Conservation (phyloP, 1,284 basidiomycete species). For the Apiotrichum akiyoshidainum region DNA sequence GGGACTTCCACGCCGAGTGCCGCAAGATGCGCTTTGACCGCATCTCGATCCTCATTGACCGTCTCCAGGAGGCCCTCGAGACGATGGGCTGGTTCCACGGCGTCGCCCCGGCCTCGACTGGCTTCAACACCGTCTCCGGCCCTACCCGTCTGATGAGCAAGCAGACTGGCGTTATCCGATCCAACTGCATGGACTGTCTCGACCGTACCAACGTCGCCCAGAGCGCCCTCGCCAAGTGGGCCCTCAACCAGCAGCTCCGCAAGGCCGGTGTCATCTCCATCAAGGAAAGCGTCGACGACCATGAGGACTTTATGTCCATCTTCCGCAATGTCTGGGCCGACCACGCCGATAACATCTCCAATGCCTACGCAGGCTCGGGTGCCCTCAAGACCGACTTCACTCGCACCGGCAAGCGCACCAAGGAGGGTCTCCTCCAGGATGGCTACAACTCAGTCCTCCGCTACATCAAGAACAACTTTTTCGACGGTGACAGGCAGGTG, state of each 20-base stretch:
- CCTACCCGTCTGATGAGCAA: slow-evolving; percentile 25
- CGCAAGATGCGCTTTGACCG: slow-evolving; percentile 93
- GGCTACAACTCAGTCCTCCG: slow-evolving; percentile 80
- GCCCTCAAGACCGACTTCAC: slow-evolving; percentile 98
- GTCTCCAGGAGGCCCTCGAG: slow-evolving; percentile 68
- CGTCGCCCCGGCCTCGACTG: slow-evolving; percentile 17
- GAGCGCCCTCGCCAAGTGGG: slow-evolving; percentile 78
- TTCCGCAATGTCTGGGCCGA: slow-evolving; percentile 98
- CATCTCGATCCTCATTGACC: slow-evolving; percentile 77
- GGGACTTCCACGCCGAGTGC: slow-evolving; percentile 97
- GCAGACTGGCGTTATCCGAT: slow-evolving; percentile 52
- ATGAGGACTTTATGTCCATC: slow-evolving; percentile 71
- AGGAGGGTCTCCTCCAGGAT: slow-evolving; percentile 76
- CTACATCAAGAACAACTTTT: slow-evolving; percentile 95
- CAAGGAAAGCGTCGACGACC: slow-evolving; percentile 70
- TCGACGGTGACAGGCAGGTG: slow-evolving; percentile 77
- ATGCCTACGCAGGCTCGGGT: slow-evolving; percentile 90
- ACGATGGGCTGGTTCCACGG: slow-evolving; percentile 62
- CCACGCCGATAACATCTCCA: slow-evolving; percentile 87
- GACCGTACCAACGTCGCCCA: slow-evolving; percentile 98
- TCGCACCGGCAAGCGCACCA: slow-evolving; percentile 82
- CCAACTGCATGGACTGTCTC: slow-evolving; percentile 80
- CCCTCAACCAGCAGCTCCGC: slow-evolving; percentile 73
- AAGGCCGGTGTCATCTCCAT: slow-evolving; percentile 66
- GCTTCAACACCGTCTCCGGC: slow-evolving; percentile 15